Evolutionary conservation across 139 green algal species (phyloP), one percentile per base, ranked within the genome.

Genomic region (Volvox reticuliferus): DNA sequence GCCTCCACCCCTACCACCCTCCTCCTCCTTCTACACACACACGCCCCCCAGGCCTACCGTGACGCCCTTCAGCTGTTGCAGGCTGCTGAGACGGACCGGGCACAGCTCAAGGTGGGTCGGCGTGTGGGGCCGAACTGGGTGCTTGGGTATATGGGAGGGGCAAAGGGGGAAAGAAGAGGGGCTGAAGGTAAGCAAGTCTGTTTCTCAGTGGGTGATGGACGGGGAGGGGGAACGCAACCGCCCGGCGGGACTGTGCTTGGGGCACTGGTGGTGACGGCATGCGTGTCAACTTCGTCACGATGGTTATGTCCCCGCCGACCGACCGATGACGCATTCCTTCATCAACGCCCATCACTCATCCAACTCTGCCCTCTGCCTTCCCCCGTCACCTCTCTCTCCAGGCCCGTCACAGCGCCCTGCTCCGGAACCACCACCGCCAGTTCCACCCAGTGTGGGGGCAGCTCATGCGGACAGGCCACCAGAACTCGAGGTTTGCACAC

Each of bases 381-480:
- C 37, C 14, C 88, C 30, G 44, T 28, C 67, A 35, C 89, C 17
- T 69, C 50, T 55, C 68, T 16, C 55, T 97, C 32, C 92, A 95
- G 68, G 87, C 94, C 76, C 93, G 90, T 62, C 97, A 99, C 93
- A 93, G 90, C 24, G n/a, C 77, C 21, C 77, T 95, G 79, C 94
- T 99, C 44, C 73, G 85, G 35, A 62, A 85, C 21, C 95, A 99
- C 92, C 98, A 99, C 88, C 80, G 94, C 81, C 55, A 88, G 20
- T 99, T 99, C 93, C 98, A 99, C 93, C 93, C 93, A 9, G 93
- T 99, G 14, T 99, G 98, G 98, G 98, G 98, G 0, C 96, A 98
- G 93, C 93, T 99, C 33, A 95, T 99, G 87, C 99, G 99, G 94
- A 99, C 98, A 0, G 98, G 98, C 1, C 98, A 99, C 92, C 96